These are phyloP conservation scores for Microglena sp. DNA, from an alignment of 139 green algal genomes.

Conservation along the genomic window DNA sequence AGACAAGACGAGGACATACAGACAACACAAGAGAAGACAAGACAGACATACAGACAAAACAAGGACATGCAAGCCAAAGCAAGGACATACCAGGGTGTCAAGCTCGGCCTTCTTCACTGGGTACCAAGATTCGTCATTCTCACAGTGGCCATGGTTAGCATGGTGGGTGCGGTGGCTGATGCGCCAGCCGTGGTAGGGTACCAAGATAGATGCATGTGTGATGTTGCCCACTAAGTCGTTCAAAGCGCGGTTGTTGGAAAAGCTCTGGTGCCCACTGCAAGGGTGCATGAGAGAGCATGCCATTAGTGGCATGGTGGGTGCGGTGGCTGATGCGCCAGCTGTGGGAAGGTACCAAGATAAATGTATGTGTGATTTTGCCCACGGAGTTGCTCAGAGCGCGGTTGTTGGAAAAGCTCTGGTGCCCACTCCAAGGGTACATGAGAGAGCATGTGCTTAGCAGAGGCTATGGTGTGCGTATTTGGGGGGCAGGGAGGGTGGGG, in stretches of 20 bases:
- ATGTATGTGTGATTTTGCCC: constrained; percentile 80
- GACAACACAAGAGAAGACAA: too few relatives aligned
- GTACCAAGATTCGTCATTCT: constrained; percentile 94
- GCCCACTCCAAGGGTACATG: constrained; percentile 42
- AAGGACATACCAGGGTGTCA: constrained; percentile 9
- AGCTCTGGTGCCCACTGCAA: constrained; percentile 72
- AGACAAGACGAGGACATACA: too few relatives aligned
- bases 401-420: constrained; percentile 88
- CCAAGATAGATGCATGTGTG: constrained; percentile 82
- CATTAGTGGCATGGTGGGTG: constrained; percentile 88
- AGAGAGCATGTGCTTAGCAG: constrained; percentile 87
- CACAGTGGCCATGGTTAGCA: constrained; percentile 87
- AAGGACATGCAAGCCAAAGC: too few relatives aligned
- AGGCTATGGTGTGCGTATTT: constrained; percentile 84
- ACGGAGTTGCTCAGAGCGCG: constrained; percentile 85
- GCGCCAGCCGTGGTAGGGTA: constrained; percentile 94
- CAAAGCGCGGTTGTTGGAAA: constrained; percentile 80
- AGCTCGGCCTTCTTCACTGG: constrained; percentile 50
- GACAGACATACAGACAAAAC: too few relatives aligned
- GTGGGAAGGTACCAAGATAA: constrained; percentile 95
- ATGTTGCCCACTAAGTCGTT: constrained; percentile 92
- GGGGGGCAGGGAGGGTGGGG: constrained; percentile 93
- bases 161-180: constrained; percentile 90
- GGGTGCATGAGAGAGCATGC: too few relatives aligned
- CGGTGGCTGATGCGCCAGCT: constrained; percentile 89